Percentiles rank a stretch among this genome's conserved stretches.
Evolutionary conservation across 2,329 filamentous ascomycete species (phyloP).

Genomic region (Bipolaris sorokiniana): DNA sequence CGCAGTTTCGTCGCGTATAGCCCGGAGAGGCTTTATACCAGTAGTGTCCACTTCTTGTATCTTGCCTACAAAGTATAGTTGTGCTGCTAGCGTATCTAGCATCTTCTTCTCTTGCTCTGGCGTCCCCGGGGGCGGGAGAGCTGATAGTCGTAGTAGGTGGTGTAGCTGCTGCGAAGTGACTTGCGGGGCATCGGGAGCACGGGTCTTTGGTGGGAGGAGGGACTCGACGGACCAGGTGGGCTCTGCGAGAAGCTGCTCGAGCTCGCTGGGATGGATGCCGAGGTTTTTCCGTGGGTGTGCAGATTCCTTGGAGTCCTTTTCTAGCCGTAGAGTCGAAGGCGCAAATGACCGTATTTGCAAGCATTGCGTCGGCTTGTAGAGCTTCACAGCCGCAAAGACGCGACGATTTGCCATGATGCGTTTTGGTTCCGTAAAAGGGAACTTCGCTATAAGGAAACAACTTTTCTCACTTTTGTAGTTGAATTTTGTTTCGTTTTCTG

Average conservation of each 20-base stretch:
- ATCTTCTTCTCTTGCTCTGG: slow-evolving; percentile 70
- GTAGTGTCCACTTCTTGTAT: slow-evolving; percentile 80
- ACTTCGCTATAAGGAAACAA: background rate
- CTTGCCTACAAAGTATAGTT: slow-evolving; percentile 88
- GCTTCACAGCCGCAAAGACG: slow-evolving; percentile 12
- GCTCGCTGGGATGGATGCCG: slow-evolving; percentile 33
- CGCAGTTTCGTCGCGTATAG: slow-evolving; percentile 79
- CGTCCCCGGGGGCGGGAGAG: slow-evolving; percentile 74
- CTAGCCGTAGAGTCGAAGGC: slow-evolving; percentile 1
- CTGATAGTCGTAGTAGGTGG: slow-evolving; percentile 87
- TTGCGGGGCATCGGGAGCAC: slow-evolving; percentile 39
- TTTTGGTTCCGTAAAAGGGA: background rate
- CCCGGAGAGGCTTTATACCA: slow-evolving; percentile 73
- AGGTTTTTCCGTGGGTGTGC: slow-evolving; percentile 5
- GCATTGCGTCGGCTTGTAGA: slow-evolving; percentile 4
- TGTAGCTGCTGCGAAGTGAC: slow-evolving; percentile 73
- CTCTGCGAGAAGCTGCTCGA: slow-evolving; percentile 61
- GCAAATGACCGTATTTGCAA: slow-evolving; percentile 16
- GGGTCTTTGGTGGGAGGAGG: slow-evolving; percentile 63
- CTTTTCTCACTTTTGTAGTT: no score
- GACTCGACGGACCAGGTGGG: slow-evolving; percentile 86
- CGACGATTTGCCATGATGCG: slow-evolving; percentile 24
- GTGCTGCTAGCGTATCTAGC: slow-evolving; percentile 75
- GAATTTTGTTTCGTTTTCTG: background rate
- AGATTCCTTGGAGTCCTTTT: background rate